Conservation (phyloP, 2,329 filamentous ascomycete species). For the Microsporum ferrugineum region DNA sequence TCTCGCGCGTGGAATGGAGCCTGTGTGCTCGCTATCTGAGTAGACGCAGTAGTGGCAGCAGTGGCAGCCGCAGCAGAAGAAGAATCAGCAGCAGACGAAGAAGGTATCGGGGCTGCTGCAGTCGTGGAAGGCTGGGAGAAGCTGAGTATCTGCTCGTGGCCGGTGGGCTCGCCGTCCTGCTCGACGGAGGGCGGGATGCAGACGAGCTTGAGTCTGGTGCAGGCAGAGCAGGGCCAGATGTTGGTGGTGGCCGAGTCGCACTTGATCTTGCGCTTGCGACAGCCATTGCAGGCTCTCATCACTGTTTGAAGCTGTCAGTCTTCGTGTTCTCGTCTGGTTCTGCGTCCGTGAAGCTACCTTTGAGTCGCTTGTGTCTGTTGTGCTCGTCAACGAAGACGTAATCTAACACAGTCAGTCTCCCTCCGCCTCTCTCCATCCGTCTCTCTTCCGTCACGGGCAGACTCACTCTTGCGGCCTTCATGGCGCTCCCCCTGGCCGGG, state of each 20-base stretch:
- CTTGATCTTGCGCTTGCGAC: conserved; percentile 89
- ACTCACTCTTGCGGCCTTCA: conserved; percentile 71
- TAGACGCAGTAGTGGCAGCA: not conserved
- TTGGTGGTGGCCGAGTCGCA: conserved; percentile 96
- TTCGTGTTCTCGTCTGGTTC: conserved; percentile 4
- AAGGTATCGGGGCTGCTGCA: not conserved
- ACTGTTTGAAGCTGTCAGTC: conserved; percentile 43
- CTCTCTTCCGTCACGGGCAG: not conserved
- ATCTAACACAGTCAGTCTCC: conserved; percentile 42
- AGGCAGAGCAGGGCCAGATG: conserved; percentile 93
- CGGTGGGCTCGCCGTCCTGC: conserved; percentile 48
- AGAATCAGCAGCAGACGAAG: not conserved
- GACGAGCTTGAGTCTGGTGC: conserved; percentile 79
- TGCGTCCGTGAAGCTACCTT: conserved; percentile 50
- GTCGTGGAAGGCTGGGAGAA: not conserved
- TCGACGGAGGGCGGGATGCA: conserved; percentile 80
- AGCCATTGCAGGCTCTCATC: conserved; percentile 95
- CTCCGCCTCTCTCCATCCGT: not conserved
- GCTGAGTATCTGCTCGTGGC: conserved; percentile 22
- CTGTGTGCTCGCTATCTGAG: not conserved
- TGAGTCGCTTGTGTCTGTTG: conserved; percentile 91
- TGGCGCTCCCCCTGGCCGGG: conserved; percentile 41
- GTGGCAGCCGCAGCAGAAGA: not conserved
- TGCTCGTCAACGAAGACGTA: conserved; percentile 99
- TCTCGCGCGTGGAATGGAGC: not conserved